Evolutionary conservation across 495 filamentous ascomycete species (phyloP), one percentile per base, ranked within the genome.

Genomic region (Daldinia grandis): DNA sequence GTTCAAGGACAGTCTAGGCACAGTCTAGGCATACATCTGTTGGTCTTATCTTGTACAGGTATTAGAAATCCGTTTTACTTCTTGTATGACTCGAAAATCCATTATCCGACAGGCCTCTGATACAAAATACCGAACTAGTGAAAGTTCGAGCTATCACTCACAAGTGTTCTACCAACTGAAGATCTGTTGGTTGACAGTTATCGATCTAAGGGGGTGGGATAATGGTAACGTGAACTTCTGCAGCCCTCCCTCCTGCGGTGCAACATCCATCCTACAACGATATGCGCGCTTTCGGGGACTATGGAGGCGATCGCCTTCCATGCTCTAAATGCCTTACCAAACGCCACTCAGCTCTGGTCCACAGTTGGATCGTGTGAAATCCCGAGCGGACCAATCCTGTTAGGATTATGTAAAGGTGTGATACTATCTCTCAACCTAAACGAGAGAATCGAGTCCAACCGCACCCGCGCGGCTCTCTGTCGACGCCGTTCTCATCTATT

Each of bases 161-260:
- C 24, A 27, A 38, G 30, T 37, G 33, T 38, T 25, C 35, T 54
- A 40, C 30, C 55, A 40, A 30, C 49, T 17, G 33, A 61, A 53
- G 50, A 71, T 57, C 24, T 53, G 21, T 42, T 19, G 30, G 38
- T 24, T 31, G 35, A 21, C 53, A 47, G 25, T 66, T 54, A 50
- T 57, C 31, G 47, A 58, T 51, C 51, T 25, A 63, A 44, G 51
- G 49, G 62, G 68, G 58, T 50, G 42, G 53, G 58, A 58, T 66
- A 71, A 47, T 47, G 42, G 8, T 21, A 3, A 47, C 19, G 8
- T 10, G 42, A 21, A 54, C 8, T 17, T 61, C 56, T 44, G 31
- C 27, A 49, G 27, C 68, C 27, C 33, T 62, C 61, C 62, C 31
- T 66, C 27, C 57, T 62, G 54, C 57, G 24, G 27, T 59, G 56